A percentile compares a stretch with the other conserved stretches of the same genome.
These are phyloP conservation scores for Colletotrichum lupini DNA, from an alignment of 2,329 filamentous ascomycete species.

Conservation along the genomic window DNA sequence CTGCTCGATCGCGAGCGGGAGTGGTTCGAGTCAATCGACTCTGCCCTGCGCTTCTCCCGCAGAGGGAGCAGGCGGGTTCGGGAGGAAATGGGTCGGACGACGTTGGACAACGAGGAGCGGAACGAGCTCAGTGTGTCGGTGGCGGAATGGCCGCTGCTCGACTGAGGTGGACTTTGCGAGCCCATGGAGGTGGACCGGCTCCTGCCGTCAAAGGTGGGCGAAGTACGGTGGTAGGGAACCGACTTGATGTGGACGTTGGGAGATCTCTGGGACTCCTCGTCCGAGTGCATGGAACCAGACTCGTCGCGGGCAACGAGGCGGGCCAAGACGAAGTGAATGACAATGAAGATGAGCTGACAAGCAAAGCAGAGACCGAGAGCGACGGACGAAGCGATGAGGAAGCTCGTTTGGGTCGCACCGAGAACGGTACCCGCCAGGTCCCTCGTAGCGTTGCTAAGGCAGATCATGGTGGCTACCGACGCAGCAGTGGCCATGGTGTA, in stretches of 20 bases:
- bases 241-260: slow-evolving; percentile 58
- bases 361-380: slow-evolving; percentile 58
- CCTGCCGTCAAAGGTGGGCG: slow-evolving; percentile 38
- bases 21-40: slow-evolving; percentile 60
- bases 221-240: slow-evolving; percentile 62
- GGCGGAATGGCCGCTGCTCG: slow-evolving; percentile 56
- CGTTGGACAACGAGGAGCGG: slow-evolving; percentile 59
- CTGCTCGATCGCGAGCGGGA: slow-evolving; percentile 48
- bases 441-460: slow-evolving; percentile 48
- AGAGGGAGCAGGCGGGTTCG: slow-evolving; percentile 63
- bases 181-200: slow-evolving; percentile 46
- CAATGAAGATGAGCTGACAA: slow-evolving; percentile 61
- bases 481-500: slow-evolving; percentile 57
- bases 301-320: slow-evolving; percentile 45
- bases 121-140: slow-evolving; percentile 60
- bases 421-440: slow-evolving; percentile 45
- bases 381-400: slow-evolving; percentile 57
- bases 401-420: slow-evolving; percentile 45
- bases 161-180: slow-evolving; percentile 55
- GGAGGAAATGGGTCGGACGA: slow-evolving; percentile 66
- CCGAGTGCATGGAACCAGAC: slow-evolving; percentile 43
- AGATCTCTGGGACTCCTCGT: slow-evolving; percentile 45
- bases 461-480: slow-evolving; percentile 56
- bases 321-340: slow-evolving; percentile 54
- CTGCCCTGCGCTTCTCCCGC: slow-evolving; percentile 54